Base-by-base conservation (phyloP, 345 rosid genomes). In the Pelargonium nanum region DNA sequence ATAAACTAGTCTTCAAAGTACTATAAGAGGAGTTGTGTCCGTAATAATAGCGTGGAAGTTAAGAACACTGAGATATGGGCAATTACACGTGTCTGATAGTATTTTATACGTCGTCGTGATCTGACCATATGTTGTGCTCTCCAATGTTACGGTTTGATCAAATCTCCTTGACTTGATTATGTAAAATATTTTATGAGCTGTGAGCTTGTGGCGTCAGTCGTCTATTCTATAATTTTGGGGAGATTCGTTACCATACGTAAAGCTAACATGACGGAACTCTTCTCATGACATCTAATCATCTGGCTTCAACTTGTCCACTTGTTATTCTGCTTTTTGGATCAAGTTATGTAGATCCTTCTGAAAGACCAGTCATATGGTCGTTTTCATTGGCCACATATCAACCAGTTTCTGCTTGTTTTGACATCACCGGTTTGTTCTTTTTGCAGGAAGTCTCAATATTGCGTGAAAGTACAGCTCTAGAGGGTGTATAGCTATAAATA, bases 401-500 rank as follows among this genome's bases (percentile, higher is more conserved):
- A 5, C 5, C 4, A 4, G 25, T 6, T 30, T 8, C 12, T 53
- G 56, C 22, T 59, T 21, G 48, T 59, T 23, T 26, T 53, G 17
- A 23, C 57, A 19, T 1, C 1, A 17, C 32, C 5, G 9, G 15
- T 15, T 13, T 15, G 45, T 50, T 66, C 63, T 9, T 53, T 67
- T 70, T 63, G 68, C 76, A 79, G 86, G 78, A 77, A 71, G 67
- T 73, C 30, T 68, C 72, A 0, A 12, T 77, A 45, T 70, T 74
- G 26, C 70, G 24, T 3, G 78, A 81, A 79, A 62, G 78, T 26
- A 61, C 62, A 60, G 25, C 50, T 19, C 19, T 40, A 50, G 60
- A 58, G 50, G 67, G 56, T n/a, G 70, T n/a, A 17, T 77, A 64
- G 64, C 51, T 25, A 44, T 22, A 7, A 28, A 53, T 24, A 16